These are phyloP conservation scores for Erythrophleum ivorense DNA, from an alignment of 331 rosid genomes.

Conservation along the genomic window DNA sequence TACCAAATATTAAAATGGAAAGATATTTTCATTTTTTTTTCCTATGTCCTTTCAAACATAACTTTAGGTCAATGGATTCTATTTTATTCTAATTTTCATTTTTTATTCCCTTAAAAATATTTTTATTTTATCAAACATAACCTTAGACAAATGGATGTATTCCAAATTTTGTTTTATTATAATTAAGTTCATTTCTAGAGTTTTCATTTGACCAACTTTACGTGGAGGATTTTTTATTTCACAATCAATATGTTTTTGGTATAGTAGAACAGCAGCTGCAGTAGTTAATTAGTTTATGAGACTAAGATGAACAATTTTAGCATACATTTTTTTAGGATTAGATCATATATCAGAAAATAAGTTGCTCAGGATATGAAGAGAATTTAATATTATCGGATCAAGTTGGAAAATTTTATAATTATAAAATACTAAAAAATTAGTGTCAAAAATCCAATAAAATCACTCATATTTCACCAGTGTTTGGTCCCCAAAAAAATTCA, in stretches of 20 bases:
- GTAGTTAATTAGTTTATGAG: neutral
- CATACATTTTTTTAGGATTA: neutral
- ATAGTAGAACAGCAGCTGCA: neutral
- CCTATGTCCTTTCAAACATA: too few species aligned
- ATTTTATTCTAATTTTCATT: too few species aligned
- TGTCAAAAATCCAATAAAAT: too few species aligned
- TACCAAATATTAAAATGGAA: too few species aligned
- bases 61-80: too few species aligned
- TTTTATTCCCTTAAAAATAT: too few species aligned
- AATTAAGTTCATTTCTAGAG: neutral
- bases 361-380: neutral
- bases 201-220: constrained; percentile 5
- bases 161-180: neutral
- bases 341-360: neutral
- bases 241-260: neutral
- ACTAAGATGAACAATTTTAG: too few species aligned
- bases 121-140: neutral
- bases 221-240: constrained; percentile 28
- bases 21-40: too few species aligned
- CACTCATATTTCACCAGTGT: neutral
- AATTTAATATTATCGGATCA: too few species aligned
- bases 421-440: too few species aligned
- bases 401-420: too few species aligned
- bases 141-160: neutral
- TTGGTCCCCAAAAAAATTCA: too few species aligned